phyloP scores from a whole-genome alignment of 192 early-diverging fungal genomes.

The Gamsiella multidivaricata region DNA sequence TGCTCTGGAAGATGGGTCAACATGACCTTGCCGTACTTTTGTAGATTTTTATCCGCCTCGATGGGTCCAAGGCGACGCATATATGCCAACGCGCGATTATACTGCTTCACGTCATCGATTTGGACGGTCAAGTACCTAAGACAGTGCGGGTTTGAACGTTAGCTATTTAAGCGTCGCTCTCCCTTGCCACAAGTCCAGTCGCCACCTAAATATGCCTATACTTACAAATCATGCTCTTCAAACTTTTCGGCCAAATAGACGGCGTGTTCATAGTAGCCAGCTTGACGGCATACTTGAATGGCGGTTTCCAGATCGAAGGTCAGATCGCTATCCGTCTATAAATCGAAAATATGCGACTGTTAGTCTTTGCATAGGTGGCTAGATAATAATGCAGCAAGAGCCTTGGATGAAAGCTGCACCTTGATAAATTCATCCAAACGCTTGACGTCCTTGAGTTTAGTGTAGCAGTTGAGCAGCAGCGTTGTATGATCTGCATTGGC shows the following conservation, averaged over 20 bases:
- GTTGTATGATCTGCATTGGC: slow-evolving; percentile 97
- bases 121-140: slow-evolving; percentile 85
- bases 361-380: too few relatives aligned
- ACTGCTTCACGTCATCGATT: slow-evolving; percentile 88
- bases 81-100: slow-evolving; percentile 80
- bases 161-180: background rate
- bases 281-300: slow-evolving; percentile 91
- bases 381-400: background rate
- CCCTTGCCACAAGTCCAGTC: background rate
- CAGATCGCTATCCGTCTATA: slow-evolving; percentile 75
- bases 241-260: slow-evolving; percentile 89
- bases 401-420: slow-evolving; percentile 35
- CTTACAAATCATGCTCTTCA: slow-evolving; percentile 79
- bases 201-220: background rate
- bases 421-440: slow-evolving; percentile 91
- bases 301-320: slow-evolving; percentile 96
- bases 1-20: slow-evolving; percentile 63
- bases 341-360: background rate
- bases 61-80: slow-evolving; percentile 68
- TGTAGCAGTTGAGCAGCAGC: slow-evolving; percentile 96
- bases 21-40: slow-evolving; percentile 68
- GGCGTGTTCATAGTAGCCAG: slow-evolving; percentile 92
- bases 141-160: background rate
- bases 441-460: slow-evolving; percentile 89
- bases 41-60: slow-evolving; percentile 67